Percentiles rank a stretch among this genome's conserved stretches.
Conservation (phyloP, 768 basidiomycete genomes). For the Mycena latifolia region DNA sequence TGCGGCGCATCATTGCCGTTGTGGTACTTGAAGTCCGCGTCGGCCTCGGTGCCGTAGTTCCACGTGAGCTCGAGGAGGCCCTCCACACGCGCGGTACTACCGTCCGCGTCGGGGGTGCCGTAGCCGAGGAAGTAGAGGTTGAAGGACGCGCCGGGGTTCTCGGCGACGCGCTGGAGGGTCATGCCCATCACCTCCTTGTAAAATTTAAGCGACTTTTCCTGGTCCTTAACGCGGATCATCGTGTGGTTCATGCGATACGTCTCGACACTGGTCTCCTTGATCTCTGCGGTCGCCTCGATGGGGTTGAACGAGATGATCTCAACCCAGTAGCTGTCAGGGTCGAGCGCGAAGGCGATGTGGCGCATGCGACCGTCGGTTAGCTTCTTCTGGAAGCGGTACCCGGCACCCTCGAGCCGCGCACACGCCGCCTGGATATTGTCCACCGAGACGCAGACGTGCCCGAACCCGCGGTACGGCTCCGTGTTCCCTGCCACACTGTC, state of each 20-base stretch:
- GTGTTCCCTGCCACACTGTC: slow-evolving; percentile 74
- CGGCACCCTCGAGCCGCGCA: slow-evolving; percentile 82
- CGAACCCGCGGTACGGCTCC: slow-evolving; percentile 85
- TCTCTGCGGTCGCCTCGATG: slow-evolving; percentile 20
- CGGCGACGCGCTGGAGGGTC: slow-evolving; percentile 60
- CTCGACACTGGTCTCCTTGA: slow-evolving; percentile 21
- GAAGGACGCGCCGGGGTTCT: slow-evolving; percentile 57
- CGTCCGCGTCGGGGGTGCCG: slow-evolving; percentile 68
- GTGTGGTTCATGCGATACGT: slow-evolving; percentile 68
- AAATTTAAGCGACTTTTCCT: slow-evolving; percentile 84
- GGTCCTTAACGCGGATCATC: slow-evolving; percentile 93
- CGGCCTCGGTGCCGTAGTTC: slow-evolving; percentile 69
- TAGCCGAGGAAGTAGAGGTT: slow-evolving; percentile 92
- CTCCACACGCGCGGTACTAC: slow-evolving; percentile 29
- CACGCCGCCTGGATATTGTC: slow-evolving; percentile 88
- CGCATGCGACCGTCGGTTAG: slow-evolving; percentile 89
- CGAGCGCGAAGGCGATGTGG: slow-evolving; percentile 86
- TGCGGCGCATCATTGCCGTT: slow-evolving; percentile 90
- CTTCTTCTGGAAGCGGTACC: slow-evolving; percentile 90
- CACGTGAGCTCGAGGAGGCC: too few relatives aligned
- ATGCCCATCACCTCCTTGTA: slow-evolving; percentile 83
- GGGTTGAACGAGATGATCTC: slow-evolving; percentile 34
- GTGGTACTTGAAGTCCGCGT: slow-evolving; percentile 83
- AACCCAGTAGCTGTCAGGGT: slow-evolving; percentile 79
- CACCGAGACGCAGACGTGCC: slow-evolving; percentile 91